A percentile compares a stretch with the other conserved stretches of the same genome.
phyloP scores from a whole-genome alignment of 495 filamentous ascomycete species.

The Sordaria brevicollis region DNA sequence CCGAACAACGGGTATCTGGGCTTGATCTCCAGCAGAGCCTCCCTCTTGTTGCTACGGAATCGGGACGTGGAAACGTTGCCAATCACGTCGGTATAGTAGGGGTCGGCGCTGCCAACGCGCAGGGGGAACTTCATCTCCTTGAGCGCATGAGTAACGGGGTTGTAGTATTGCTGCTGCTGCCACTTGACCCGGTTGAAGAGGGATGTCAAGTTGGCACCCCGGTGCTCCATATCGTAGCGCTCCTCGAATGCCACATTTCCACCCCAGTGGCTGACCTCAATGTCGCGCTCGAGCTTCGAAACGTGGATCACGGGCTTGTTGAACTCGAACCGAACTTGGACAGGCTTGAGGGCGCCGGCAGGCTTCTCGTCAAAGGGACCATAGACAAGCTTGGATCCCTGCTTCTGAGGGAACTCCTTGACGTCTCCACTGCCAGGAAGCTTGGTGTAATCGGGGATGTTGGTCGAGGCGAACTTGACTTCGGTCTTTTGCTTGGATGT shows the following conservation, averaged over 20 bases:
- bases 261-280: slow-evolving; percentile 97
- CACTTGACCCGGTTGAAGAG: slow-evolving; percentile 85
- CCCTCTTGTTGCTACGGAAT: slow-evolving; percentile 68
- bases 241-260: slow-evolving; percentile 93
- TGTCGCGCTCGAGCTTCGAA: slow-evolving; percentile 67
- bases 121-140: slow-evolving; percentile 76
- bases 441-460: slow-evolving; percentile 76
- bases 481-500: slow-evolving; percentile 94
- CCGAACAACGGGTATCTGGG: slow-evolving; percentile 91
- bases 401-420: slow-evolving; percentile 62
- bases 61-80: slow-evolving; percentile 92
- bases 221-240: slow-evolving; percentile 80
- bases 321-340: slow-evolving; percentile 86
- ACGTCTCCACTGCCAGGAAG: slow-evolving; percentile 53
- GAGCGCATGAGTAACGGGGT: slow-evolving; percentile 62
- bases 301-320: slow-evolving; percentile 80
- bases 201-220: slow-evolving; percentile 68
- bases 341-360: slow-evolving; percentile 59
- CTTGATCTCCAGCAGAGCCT: slow-evolving; percentile 78
- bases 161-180: slow-evolving; percentile 66
- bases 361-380: slow-evolving; percentile 77
- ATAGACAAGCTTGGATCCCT: slow-evolving; percentile 80
- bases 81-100: slow-evolving; percentile 95
- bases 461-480: slow-evolving; percentile 70
- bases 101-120: slow-evolving; percentile 61